Evolutionary conservation across 257 asterid species (phyloP).

Genomic region (Mentha longifolia): DNA sequence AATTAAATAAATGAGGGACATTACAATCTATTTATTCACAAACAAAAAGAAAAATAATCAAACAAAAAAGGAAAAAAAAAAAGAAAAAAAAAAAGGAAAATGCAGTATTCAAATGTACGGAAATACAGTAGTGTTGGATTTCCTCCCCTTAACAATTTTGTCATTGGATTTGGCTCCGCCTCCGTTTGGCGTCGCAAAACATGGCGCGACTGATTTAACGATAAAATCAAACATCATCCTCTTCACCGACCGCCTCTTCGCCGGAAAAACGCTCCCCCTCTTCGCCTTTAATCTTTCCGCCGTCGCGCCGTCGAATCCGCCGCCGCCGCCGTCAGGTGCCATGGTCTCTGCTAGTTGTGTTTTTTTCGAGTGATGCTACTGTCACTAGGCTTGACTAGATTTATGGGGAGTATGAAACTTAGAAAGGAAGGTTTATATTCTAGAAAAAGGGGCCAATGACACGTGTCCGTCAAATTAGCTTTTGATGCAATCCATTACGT

Average conservation of each 20-base stretch:
- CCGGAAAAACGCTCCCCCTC: conserved; percentile 41
- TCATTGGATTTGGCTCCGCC: conserved; percentile 8
- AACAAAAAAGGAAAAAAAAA: too few relatives aligned
- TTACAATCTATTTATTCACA: background rate
- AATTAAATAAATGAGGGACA: too few relatives aligned
- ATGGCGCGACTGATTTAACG: conserved; percentile 8
- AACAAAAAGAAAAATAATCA: background rate
- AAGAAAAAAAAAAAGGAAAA: background rate
- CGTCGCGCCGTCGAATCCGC: conserved; percentile 12
- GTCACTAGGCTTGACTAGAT: too few relatives aligned
- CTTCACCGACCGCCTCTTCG: conserved; percentile 38
- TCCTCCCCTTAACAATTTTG: background rate
- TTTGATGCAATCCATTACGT: background rate
- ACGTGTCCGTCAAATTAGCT: background rate
- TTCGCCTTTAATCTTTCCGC: conserved; percentile 23
- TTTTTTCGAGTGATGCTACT: too few relatives aligned
- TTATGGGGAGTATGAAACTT: background rate
- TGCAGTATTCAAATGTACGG: background rate
- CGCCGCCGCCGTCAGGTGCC: background rate
- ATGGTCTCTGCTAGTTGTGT: background rate
- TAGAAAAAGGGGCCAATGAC: background rate
- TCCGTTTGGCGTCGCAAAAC: conserved; percentile 10
- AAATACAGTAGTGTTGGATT: background rate
- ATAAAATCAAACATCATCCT: conserved; percentile 27
- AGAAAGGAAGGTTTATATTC: background rate